Evolutionary conservation across 2,329 filamentous ascomycete genomes (phyloP).

Genomic region (Pseudogymnoascus sp.): DNA sequence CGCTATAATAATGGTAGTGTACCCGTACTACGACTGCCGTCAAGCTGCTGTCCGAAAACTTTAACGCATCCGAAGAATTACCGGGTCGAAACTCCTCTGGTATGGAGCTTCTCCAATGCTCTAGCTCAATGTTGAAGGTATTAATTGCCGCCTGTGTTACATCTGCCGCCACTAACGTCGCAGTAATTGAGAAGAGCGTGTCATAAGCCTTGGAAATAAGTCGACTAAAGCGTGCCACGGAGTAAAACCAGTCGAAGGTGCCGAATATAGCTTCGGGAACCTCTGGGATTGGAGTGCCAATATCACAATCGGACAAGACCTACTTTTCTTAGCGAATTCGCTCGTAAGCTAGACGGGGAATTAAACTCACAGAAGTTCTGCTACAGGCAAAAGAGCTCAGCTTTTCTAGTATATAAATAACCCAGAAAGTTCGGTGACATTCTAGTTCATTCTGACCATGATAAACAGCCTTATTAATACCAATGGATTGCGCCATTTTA

Average conservation of each 20-base stretch:
- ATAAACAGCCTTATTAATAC: slow-evolving; percentile 24
- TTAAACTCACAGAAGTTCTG: slow-evolving; percentile 27
- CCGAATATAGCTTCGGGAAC: slow-evolving; percentile 28
- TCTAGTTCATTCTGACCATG: slow-evolving; percentile 14
- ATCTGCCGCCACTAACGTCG: slow-evolving; percentile 19
- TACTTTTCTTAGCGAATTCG: slow-evolving; percentile 14
- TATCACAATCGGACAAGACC: slow-evolving; percentile 32
- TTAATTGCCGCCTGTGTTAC: slow-evolving; percentile 21
- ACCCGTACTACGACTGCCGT: slow-evolving; percentile 23
- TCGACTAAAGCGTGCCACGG: slow-evolving; percentile 26
- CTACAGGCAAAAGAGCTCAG: slow-evolving; percentile 27
- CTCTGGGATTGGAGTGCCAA: slow-evolving; percentile 31
- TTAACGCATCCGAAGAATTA: slow-evolving; percentile 17
- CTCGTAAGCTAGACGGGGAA: neutral
- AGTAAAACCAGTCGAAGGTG: slow-evolving; percentile 32
- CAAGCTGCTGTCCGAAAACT: slow-evolving; percentile 14
- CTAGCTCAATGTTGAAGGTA: slow-evolving; percentile 22
- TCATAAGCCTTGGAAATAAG: slow-evolving; percentile 30
- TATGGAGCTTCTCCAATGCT: slow-evolving; percentile 28
- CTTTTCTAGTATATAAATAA: slow-evolving; percentile 35
- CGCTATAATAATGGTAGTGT: slow-evolving; percentile 28
- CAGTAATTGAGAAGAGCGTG: slow-evolving; percentile 31
- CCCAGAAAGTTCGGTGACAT: slow-evolving; percentile 32
- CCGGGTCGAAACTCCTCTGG: slow-evolving; percentile 28
- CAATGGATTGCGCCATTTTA: slow-evolving; percentile 28